Base-by-base conservation (phyloP, 768 basidiomycete species). In the Paxillus involutus region DNA sequence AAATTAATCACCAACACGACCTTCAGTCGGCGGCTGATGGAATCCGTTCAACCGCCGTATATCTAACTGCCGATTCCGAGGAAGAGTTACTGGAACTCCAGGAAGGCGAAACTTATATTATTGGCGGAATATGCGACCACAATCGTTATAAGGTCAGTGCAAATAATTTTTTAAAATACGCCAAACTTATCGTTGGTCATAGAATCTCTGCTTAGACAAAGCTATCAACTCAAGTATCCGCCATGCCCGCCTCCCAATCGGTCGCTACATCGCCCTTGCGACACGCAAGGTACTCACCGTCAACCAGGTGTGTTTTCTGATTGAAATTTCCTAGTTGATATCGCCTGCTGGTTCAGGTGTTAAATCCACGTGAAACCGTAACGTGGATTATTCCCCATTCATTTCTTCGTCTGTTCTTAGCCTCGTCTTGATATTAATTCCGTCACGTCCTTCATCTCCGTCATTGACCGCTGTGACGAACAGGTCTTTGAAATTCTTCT, bases 271-370 rank as follows among this genome's bases (percentile, higher is more conserved):
- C 35, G 79, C 87, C 42, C 76, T 99, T 53, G 80, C 87, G 32
- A 94, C 95, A 10, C 85, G 97, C 57, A 98, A 98, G 64, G 94
- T 99, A 32, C 77, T 99, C 58, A 99, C 97, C 1, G 94, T 99
- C 50, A 98, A 99, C 71, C 97, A 98, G 73, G 83, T 81, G 41
- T 44, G 70, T 64, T 47, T 44, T 16, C 14, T 10, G 37, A 9
- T 47, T 53, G 40, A 36, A 39, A 37, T 44, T n/a, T 19, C 30
- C 26, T n/a, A 21, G 11, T 41, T 40, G 35, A 32, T 59, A n/a
- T 42, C 29, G 17, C 36, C 52, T 46, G 48, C 42, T 49, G 17
- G 47, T 30, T 45, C 19, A 46, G 44, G 36, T n/a, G 17, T 51
- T 16, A 24, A 12, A 32, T 47, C 14, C 53, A 35, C 24, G 32